These are phyloP conservation scores for Lasiosphaeris hirsuta DNA, from an alignment of 495 filamentous ascomycete genomes.

Conservation along the genomic window DNA sequence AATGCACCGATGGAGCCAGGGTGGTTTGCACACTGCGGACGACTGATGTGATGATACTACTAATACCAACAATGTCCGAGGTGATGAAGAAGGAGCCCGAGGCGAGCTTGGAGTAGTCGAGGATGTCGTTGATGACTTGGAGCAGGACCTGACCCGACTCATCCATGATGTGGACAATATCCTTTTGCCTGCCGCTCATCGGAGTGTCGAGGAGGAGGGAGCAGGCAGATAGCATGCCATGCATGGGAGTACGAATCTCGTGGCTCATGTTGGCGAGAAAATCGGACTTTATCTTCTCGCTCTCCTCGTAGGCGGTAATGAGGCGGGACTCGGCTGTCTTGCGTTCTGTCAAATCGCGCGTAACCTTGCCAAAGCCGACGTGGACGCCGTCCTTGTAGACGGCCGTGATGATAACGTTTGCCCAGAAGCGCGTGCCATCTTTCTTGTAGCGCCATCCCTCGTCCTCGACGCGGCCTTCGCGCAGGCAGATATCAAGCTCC, in stretches of 20 bases:
- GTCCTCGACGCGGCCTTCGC: slow-evolving; percentile 59
- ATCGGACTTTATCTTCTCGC: slow-evolving; percentile 60
- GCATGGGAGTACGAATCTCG: slow-evolving; percentile 53
- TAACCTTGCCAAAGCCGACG: slow-evolving; percentile 64
- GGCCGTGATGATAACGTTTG: slow-evolving; percentile 63
- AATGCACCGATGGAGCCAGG: slow-evolving; percentile 30
- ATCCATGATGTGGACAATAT: slow-evolving; percentile 46
- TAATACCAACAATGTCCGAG: slow-evolving; percentile 40
- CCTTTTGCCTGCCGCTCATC: slow-evolving; percentile 38
- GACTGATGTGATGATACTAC: slow-evolving; percentile 50
- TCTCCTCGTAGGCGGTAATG: slow-evolving; percentile 62
- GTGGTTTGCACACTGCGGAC: slow-evolving; percentile 44
- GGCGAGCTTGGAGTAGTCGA: slow-evolving; percentile 50
- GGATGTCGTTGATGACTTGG: slow-evolving; percentile 51
- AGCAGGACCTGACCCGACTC: slow-evolving; percentile 47
- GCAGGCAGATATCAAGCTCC: slow-evolving; percentile 56
- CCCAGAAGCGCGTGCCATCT: slow-evolving; percentile 63
- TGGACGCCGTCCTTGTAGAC: slow-evolving; percentile 55
- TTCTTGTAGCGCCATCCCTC: slow-evolving; percentile 65
- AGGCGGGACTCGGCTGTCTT: slow-evolving; percentile 55
- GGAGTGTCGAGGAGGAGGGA: slow-evolving; percentile 42
- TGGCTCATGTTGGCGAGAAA: slow-evolving; percentile 63
- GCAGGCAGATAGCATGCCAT: slow-evolving; percentile 50
- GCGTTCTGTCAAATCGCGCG: slow-evolving; percentile 60
- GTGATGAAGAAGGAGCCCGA: slow-evolving; percentile 46